These are phyloP conservation scores for Platanthera guangdongensis DNA, from an alignment of 106 monocot species.

Conservation along the genomic window DNA sequence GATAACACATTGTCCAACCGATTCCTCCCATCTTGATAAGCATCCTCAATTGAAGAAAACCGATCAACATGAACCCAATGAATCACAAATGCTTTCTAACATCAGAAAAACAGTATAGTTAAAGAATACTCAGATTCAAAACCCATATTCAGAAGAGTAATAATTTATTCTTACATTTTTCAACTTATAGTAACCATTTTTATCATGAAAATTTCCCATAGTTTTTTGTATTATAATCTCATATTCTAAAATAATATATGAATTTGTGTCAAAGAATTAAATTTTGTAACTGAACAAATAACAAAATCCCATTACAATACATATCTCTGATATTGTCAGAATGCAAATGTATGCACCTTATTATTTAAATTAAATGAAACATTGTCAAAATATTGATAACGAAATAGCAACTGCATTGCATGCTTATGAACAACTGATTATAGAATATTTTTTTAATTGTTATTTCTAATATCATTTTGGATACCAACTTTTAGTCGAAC, in stretches of 20 bases:
- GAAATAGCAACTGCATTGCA: background rate
- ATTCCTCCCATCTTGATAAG: conserved; percentile 70
- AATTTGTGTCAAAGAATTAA: background rate
- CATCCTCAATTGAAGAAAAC: conserved; percentile 62
- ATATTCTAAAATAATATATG: background rate
- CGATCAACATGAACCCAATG: conserved; percentile 82
- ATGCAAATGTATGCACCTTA: background rate
- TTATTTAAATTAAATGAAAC: background rate
- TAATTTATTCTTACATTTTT: background rate
- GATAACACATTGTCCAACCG: conserved; percentile 48
- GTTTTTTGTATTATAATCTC: background rate
- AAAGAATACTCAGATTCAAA: background rate
- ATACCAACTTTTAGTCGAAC: background rate
- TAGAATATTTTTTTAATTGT: background rate
- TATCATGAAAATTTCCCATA: background rate
- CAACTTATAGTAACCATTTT: background rate
- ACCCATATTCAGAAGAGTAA: background rate
- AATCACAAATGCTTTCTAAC: conserved; percentile 81
- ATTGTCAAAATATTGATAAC: no score
- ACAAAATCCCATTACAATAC: background rate
- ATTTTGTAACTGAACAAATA: background rate
- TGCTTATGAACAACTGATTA: background rate
- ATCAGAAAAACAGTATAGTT: conserved; percentile 6
- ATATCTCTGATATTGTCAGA: background rate
- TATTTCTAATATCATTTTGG: background rate